Evolutionary conservation across 441 rosid species (phyloP), one percentile per base, ranked within the genome.

Genomic region (Omphalea diandra): DNA sequence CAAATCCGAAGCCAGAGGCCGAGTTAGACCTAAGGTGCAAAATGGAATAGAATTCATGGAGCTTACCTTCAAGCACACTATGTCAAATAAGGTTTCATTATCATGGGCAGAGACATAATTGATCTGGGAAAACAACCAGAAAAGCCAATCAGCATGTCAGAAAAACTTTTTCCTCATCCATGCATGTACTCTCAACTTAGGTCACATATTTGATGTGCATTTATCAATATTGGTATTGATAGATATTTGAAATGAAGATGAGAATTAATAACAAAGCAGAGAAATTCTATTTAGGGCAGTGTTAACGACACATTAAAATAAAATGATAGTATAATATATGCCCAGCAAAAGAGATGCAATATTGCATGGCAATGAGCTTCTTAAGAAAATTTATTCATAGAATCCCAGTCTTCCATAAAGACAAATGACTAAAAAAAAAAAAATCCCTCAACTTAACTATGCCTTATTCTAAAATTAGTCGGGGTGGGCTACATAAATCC

Each of bases 101-200:
- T 95, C 98, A 85, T 95, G 99, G 75, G 99, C 99, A 70, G 99
- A 95, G 74, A 89, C 97, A 81, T 93, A 95, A 73, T 90, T 95
- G 33, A 95, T 83, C 98, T 95, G 85, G 73, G 75, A 84, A 68
- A 74, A 20, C 38, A 59, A 81, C 40, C 36, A 63, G 77, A 67
- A 53, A 60, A 53, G 80, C 49, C 54, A 60, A 67, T 24, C 24
- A 69, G 14, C 46, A 74, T 11, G 27, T 75, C 35, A 46, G 40
- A 59, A 56, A 72, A 70, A 65, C 35, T 36, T 40, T 52, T 18
- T 63, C 47, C 32, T 53, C 29, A 67, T 10, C n/a, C 24, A 7
- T 47, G 32, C 32, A 57, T 2, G 6, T 63, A 58, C 46, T 43
- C 41, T 24, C 32, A 44, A 20, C 36, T 70, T 53, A 58, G 18